Evolutionary conservation across 495 filamentous ascomycete species (phyloP), one percentile per base, ranked within the genome.

Genomic region (Hypoxylon lienhwacheense): DNA sequence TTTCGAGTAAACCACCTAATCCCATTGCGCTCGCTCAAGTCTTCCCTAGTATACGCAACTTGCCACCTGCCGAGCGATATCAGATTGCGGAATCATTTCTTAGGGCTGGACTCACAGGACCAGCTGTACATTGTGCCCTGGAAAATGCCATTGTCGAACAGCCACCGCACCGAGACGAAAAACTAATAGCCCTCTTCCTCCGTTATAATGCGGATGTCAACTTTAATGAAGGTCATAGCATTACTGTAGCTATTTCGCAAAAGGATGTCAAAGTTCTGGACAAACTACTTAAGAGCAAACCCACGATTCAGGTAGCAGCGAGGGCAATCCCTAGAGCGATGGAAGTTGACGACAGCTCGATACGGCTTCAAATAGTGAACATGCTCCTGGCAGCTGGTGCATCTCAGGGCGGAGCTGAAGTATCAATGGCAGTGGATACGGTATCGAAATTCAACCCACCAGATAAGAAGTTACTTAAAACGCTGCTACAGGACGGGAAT

Each of bases 161-260:
- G 4, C 66, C 68, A 12, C 70, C 74, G 1, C 59, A 53, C 4
- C 59, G 72, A 31, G 74, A 78, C 35, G 70, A 72, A 39, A 63
- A 63, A 8, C 61, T 77, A 7, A 73, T 78, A 31, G 54, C 68
- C 12, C 66, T 78, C 10, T 56, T 78, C 32, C 61, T 78, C 11
- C 67, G 66, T 12, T 59, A 75, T 35, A 73, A 73, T 34, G 70
- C 72, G 7, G 72, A 75, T 28, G 65, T 72, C 2, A 74, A 76
- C 49, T 73, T 74, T 43, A 73, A 76, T 36, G 68, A 73, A 35
- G 71, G 73, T 1, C 65, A 68, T 7, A 63, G 68, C 2, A 66
- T 78, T n/a, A 48, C 70, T 1, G 65, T 73, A 0, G 71, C 73
- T 2, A 66, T 78, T 42, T 34, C 55, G 0, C 70, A 72, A 19